phyloP scores from a whole-genome alignment of 495 filamentous ascomycete genomes.

The Arthonia radiata region DNA sequence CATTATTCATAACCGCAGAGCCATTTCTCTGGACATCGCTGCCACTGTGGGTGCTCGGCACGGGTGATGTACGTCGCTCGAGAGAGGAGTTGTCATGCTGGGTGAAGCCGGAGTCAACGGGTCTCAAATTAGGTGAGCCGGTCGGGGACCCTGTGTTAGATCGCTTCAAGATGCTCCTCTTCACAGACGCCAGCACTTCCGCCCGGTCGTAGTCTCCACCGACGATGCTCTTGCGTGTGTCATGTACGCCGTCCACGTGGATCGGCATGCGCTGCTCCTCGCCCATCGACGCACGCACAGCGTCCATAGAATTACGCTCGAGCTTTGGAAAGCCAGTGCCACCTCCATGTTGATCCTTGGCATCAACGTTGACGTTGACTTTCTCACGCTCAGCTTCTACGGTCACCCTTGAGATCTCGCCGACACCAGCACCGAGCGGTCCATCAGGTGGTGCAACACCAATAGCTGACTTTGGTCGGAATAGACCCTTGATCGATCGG shows the following conservation, averaged over 20 bases:
- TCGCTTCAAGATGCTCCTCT: conserved; percentile 90
- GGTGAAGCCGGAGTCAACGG: conserved; percentile 29
- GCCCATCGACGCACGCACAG: conserved; percentile 12
- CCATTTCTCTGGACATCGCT: conserved; percentile 36
- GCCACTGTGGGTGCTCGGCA: conserved; percentile 26
- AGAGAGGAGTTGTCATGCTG: conserved; percentile 50
- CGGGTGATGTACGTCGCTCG: conserved; percentile 67
- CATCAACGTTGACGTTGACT: conserved; percentile 53
- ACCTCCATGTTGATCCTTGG: conserved; percentile 39
- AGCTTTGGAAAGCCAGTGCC: conserved; percentile 72
- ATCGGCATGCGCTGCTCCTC: conserved; percentile 13
- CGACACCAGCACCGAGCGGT: conserved; percentile 36
- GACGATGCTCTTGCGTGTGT: conserved; percentile 55
- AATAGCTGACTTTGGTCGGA: conserved; percentile 78
- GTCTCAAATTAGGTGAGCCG: too few relatives aligned
- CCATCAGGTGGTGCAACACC: conserved; percentile 48
- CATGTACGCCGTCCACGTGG: conserved; percentile 26
- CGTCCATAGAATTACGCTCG: conserved; percentile 57
- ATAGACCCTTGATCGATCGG: conserved; percentile 76
- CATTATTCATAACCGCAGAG: conserved; percentile 52
- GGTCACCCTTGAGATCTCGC: conserved; percentile 77
- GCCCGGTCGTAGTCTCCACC: conserved; percentile 78
- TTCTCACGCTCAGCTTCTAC: conserved; percentile 79
- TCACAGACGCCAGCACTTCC: conserved; percentile 69
- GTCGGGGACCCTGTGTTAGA: conserved; percentile 27